Conservation (phyloP, 2,329 filamentous ascomycete genomes). For the Diaporthe sp. region DNA sequence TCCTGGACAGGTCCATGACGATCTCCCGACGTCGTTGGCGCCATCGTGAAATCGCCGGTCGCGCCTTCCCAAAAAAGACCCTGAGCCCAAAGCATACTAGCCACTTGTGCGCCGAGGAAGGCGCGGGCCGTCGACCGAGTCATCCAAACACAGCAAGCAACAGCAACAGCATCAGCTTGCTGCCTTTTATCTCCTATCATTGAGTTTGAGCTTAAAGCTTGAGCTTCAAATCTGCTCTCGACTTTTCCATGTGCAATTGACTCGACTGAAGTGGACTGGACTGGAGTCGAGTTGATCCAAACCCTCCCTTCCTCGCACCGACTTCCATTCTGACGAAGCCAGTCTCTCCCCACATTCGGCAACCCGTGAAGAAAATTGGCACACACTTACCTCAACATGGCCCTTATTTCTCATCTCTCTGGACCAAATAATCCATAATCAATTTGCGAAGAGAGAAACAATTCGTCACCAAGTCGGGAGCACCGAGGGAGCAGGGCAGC, state of each 20-base stretch:
- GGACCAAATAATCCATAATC: neutral
- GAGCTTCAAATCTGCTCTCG: neutral
- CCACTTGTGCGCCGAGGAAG: neutral
- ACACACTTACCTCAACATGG: neutral
- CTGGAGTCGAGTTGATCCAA: neutral
- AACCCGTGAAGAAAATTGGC: too few species aligned
- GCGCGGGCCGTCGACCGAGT: neutral
- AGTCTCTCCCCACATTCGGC: neutral
- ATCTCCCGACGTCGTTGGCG: slow-evolving; percentile 13
- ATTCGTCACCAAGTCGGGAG: neutral
- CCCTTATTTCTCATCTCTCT: neutral
- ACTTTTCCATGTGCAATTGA: neutral
- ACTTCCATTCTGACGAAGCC: neutral
- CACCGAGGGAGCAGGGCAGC: neutral
- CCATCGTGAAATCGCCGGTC: slow-evolving; percentile 20
- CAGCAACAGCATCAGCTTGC: neutral
- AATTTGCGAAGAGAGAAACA: neutral
- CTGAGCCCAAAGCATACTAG: neutral
- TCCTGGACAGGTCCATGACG: too few species aligned
- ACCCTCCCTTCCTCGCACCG: neutral
- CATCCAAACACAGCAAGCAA: neutral
- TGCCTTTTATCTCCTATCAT: neutral
- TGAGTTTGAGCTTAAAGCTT: neutral
- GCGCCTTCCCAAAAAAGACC: neutral
- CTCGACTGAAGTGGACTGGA: neutral